Base-by-base conservation (phyloP, 495 filamentous ascomycete species). In the Penicillium taxi region DNA sequence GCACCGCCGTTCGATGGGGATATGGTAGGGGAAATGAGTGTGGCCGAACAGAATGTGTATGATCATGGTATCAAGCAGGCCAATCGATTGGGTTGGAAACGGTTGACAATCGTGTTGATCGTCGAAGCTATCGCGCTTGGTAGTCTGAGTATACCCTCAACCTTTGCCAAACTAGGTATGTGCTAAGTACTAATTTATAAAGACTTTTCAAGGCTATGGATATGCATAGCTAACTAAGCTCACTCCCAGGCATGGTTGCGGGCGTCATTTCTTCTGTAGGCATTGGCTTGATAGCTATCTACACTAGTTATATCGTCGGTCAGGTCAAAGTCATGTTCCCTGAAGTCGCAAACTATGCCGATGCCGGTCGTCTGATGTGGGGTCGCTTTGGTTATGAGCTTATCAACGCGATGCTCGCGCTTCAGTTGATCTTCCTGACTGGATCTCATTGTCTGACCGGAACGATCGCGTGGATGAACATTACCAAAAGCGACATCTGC, bases 401-500 rank as follows among this genome's bases (percentile, higher is more conserved):
- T n/a, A 61, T 79, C 47, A 74, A 73, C 17, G 51, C 57, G 32
- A 77, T 76, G 57, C 74, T 81, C 39, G 57, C 68, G 8, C 47
- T 82, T 17, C 74, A 82, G 45, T 64, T 86, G 16, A 55, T 78
- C 17, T 82, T 87, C 57, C 70, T 83, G 33, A 78, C 80, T 39
- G 82, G 72, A 15, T 81, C 80, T 3, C 84, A 88, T 50, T 70
- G 81, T 39, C 57, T 86, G 30, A 81, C 78, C 0, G 82, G 82
- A 42, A 75, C 74, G 11, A 83, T 86, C 51, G 77, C 76, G 44
- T 73, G 83, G 50, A 73, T 75, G 32, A 73, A 65, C 36, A 63
- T 86, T 23, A 75, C 77, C 6, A 53, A 75, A 11, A 67, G 79
- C 49, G 67, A 55, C 4, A 50, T 67, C 2, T 88, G 84, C 53